Evolutionary conservation across 2,329 filamentous ascomycete genomes (phyloP).

Genomic region (Tolypocladium nubicola): DNA sequence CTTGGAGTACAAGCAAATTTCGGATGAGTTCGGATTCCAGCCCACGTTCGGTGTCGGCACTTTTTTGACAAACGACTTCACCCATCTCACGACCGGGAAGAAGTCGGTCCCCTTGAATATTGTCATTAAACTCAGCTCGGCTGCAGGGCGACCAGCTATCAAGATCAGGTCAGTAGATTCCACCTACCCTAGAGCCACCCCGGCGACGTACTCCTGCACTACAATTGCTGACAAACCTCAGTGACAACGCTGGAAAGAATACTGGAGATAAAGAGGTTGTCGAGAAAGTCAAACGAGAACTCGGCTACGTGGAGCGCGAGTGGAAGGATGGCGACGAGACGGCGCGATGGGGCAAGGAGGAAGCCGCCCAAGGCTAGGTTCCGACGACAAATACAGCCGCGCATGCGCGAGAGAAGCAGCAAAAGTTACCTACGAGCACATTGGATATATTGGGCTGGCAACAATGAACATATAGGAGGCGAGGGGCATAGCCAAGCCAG

Average conservation of each 20-base stretch:
- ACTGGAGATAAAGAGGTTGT: slow-evolving; percentile 77
- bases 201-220: not conserved
- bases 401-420: not conserved
- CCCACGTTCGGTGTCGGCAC: slow-evolving; percentile 92
- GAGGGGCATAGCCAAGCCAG: not conserved
- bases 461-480: not conserved
- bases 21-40: slow-evolving; percentile 70
- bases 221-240: slow-evolving; percentile 14
- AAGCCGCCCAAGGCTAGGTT: slow-evolving; percentile 11
- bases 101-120: slow-evolving; percentile 94
- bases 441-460: not conserved
- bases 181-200: not conserved
- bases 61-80: slow-evolving; percentile 91
- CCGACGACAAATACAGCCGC: not conserved
- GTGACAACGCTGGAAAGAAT: slow-evolving; percentile 85
- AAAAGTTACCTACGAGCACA: not conserved
- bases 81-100: slow-evolving; percentile 56
- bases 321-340: slow-evolving; percentile 82
- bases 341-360: slow-evolving; percentile 62
- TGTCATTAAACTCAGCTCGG: slow-evolving; percentile 91
- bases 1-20: slow-evolving; percentile 76
- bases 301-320: slow-evolving; percentile 76
- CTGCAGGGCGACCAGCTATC: slow-evolving; percentile 68
- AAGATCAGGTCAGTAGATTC: slow-evolving; percentile 57
- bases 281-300: slow-evolving; percentile 67